Conservation (phyloP, 2,329 filamentous ascomycete species). For the Ophiosphaerella herpotricha region DNA sequence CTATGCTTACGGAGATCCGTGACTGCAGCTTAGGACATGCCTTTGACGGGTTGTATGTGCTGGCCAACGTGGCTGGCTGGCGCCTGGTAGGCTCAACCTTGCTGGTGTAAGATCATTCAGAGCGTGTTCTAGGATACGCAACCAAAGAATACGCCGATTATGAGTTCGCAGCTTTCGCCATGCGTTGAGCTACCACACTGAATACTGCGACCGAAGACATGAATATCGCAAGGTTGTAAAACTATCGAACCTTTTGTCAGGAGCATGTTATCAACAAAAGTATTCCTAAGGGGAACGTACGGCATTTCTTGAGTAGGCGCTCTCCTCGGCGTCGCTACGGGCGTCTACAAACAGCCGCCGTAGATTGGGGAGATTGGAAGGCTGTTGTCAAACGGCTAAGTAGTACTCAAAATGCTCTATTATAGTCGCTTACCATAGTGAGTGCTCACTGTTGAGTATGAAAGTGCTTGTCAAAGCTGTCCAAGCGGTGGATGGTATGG, state of each 20-base stretch:
- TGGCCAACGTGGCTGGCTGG: too few relatives aligned
- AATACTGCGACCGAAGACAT: constrained; percentile 96
- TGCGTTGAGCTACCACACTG: constrained; percentile 87
- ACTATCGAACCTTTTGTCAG: constrained; percentile 58
- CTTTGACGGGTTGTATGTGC: too few relatives aligned
- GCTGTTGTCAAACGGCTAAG: constrained; percentile 33
- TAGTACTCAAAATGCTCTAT: background rate
- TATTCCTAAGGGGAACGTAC: constrained; percentile 58
- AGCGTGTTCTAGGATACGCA: too few relatives aligned
- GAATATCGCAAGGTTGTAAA: constrained; percentile 96
- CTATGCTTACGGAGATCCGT: too few relatives aligned
- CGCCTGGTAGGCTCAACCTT: too few relatives aligned
- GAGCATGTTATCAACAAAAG: background rate
- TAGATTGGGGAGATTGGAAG: constrained; percentile 89
- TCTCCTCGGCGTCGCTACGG: constrained; percentile 88
- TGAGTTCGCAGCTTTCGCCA: constrained; percentile 53
- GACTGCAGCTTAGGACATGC: too few relatives aligned
- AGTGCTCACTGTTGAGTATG: background rate
- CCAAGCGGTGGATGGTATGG: background rate
- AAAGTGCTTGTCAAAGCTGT: background rate
- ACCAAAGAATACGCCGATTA: background rate
- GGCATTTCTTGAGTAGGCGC: constrained; percentile 89
- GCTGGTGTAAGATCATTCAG: too few relatives aligned
- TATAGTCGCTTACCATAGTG: constrained; percentile 20
- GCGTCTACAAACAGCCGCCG: constrained; percentile 94